These are phyloP conservation scores for Zychaea mexicana DNA, from an alignment of 371 early-diverging fungal species.

Conservation along the genomic window DNA sequence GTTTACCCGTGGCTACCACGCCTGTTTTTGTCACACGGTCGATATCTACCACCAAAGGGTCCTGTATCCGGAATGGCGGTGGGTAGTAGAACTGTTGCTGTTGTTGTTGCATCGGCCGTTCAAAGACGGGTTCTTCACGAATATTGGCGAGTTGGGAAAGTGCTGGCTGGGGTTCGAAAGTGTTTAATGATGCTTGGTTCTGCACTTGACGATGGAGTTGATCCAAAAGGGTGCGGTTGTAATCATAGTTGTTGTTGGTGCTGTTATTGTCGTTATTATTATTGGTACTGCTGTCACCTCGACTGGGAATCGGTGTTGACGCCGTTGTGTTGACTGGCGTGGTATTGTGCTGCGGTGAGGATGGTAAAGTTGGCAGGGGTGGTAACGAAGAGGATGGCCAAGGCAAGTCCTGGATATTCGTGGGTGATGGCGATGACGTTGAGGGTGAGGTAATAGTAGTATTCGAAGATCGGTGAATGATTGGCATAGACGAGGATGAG, in stretches of 20 bases:
- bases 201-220: background rate
- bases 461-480: background rate
- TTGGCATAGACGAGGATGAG: constrained; percentile 3
- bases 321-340: background rate
- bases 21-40: constrained; percentile 33
- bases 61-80: constrained; percentile 33
- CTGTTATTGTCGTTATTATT: background rate
- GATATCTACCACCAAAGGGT: constrained; percentile 43
- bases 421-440: background rate
- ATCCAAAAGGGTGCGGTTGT: background rate
- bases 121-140: background rate
- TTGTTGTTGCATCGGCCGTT: background rate
- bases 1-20: constrained; percentile 37
- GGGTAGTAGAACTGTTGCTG: constrained; percentile 9
- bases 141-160: background rate
- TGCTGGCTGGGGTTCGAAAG: background rate
- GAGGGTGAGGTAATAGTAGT: background rate
- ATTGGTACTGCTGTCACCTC: no score
- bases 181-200: background rate
- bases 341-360: background rate
- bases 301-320: no score
- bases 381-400: background rate
- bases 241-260: no score
- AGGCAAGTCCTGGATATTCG: background rate
- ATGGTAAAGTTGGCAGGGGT: background rate